phyloP scores from a whole-genome alignment of 345 rosid species.

The Moringa oleifera region DNA sequence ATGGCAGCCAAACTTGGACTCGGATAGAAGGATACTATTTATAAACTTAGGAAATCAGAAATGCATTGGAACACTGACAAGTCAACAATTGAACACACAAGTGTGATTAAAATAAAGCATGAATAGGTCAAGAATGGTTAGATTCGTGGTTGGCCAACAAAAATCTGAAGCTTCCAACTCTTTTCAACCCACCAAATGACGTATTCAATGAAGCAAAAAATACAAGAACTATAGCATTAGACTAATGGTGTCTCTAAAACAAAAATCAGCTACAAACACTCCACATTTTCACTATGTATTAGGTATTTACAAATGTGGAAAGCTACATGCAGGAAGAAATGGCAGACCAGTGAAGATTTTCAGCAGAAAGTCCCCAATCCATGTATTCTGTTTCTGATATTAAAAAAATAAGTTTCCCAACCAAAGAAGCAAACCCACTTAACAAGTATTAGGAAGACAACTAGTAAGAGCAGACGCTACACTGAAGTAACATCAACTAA shows the following conservation, averaged over 20 bases:
- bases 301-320: constrained; percentile 9
- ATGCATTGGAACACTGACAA: constrained; percentile 1
- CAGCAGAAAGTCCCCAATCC: constrained; percentile 11
- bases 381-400: too few relatives aligned
- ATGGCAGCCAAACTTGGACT: constrained; percentile 4
- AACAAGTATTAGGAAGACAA: too few relatives aligned
- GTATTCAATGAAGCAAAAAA: constrained; percentile 13
- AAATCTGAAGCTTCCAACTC: constrained; percentile 33
- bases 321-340: constrained; percentile 10
- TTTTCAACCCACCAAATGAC: constrained; percentile 26
- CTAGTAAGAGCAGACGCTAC: constrained; percentile 9
- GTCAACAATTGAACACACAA: not conserved
- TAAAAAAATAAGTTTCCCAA: not conserved
- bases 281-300: not conserved
- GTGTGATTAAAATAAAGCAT: constrained; percentile 3
- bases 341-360: not conserved
- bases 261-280: not conserved
- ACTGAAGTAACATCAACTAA: constrained; percentile 14
- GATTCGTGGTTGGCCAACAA: constrained; percentile 48
- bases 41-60: constrained; percentile 7
- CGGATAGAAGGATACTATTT: constrained; percentile 15
- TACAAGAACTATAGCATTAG: constrained; percentile 10
- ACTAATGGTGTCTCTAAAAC: not conserved
- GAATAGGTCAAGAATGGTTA: constrained; percentile 14
- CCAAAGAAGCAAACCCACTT: constrained; percentile 1